Evolutionary conservation across 2,329 filamentous ascomycete genomes (phyloP), one percentile per base, ranked within the genome.

Genomic region (Salinomyces thailandicus): DNA sequence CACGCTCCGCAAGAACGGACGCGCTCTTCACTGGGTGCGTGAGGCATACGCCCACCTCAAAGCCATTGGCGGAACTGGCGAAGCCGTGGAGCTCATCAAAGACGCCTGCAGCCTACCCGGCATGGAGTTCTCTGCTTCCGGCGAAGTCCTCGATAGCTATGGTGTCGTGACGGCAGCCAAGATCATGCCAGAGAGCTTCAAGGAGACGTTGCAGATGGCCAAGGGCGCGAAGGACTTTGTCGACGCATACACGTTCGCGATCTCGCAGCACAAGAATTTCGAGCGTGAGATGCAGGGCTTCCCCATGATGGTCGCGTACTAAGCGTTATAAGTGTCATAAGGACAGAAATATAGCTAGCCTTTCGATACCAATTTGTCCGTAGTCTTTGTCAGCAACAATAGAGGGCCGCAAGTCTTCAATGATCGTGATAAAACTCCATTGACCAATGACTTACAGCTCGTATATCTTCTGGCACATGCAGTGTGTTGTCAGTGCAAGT

Each of bases 1-100:
- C 35, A 75, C 74, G 0, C 70, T 91, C 0, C 62, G 69, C 38
- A 75, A 77, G 63, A 84, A 72, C 42, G 83, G 84, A 0, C 77
- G 82, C 13, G 81, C 81, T 0, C 53, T 81, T 2, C 79, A 89
- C 63, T 91, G 80, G 74, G 63, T 89, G 3, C 72, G 80, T 2
- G 85, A 91, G 57, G 79, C 83, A 0, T 91, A 89, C 48, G 83
- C 82, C 0, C 84, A 91, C 45, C 67, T 86, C 34, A 91, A 91
- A 66, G 66, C 81, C 2, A 81, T 91, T 16, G 84, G 76, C 2
- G 85, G 79, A 0, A 81, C 79, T 0, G 83, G 81, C 0, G 81
- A 86, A 53, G 83, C 69, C 0, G 73, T 84, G 0, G 64, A 73
- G 2, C 63, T 89, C 27, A 67, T 89, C 18, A 59, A 67, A 33